These are phyloP conservation scores for Blepharisma undulans DNA, from an alignment of 169 alveolate genomes.

Conservation along the genomic window DNA sequence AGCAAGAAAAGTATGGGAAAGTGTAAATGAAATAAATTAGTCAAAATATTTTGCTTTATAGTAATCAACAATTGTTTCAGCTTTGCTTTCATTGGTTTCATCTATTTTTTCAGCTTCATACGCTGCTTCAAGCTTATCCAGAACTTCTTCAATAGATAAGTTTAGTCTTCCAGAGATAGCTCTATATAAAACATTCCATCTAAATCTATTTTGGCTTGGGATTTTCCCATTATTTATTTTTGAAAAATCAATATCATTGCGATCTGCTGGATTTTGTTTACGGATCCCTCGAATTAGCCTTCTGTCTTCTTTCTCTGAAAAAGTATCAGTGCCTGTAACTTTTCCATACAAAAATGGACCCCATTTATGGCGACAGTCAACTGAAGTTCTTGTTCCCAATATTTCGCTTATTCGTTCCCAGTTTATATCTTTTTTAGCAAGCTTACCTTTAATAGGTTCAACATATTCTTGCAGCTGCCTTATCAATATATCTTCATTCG, in stretches of 20 bases:
- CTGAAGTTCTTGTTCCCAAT: slow-evolving; percentile 46
- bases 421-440: not conserved
- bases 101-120: not conserved
- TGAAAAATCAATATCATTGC: slow-evolving; percentile 50
- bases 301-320: slow-evolving; percentile 36
- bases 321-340: not conserved
- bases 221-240: slow-evolving; percentile 43
- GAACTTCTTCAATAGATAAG: slow-evolving; percentile 19
- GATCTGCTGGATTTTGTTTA: slow-evolving; percentile 37
- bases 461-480: not conserved
- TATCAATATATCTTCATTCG: not conserved
- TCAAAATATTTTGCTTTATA: not conserved
- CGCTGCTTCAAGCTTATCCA: slow-evolving; percentile 3
- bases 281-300: slow-evolving; percentile 23
- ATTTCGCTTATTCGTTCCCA: slow-evolving; percentile 55
- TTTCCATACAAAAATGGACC: slow-evolving; percentile 9
- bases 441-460: slow-evolving; percentile 21
- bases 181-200: slow-evolving; percentile 47
- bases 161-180: slow-evolving; percentile 26
- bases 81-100: not conserved
- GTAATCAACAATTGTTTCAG: not conserved
- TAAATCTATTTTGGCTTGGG: slow-evolving; percentile 35
- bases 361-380: slow-evolving; percentile 64
- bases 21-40: not conserved
- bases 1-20: slow-evolving; percentile 15